Percentiles rank a stretch among this genome's conserved stretches.
phyloP scores from a whole-genome alignment of 2,329 filamentous ascomycete genomes.

The Cladosporium sp. region DNA sequence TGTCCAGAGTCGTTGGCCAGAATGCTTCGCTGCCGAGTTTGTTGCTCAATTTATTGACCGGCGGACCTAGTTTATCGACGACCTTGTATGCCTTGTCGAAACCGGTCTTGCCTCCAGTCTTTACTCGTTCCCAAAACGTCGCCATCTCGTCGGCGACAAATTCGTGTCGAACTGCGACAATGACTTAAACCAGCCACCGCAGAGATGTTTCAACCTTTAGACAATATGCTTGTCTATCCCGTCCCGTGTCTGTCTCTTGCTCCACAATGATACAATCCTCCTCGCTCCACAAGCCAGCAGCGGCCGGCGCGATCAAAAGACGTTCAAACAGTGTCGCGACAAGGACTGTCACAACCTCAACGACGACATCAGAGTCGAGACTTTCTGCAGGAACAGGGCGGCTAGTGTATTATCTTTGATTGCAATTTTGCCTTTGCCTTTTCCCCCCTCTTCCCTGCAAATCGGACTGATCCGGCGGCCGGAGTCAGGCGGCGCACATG shows the following conservation, averaged over 20 bases:
- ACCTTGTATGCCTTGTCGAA: conserved; percentile 73
- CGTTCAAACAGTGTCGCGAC: conserved; percentile 2
- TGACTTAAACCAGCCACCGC: background rate
- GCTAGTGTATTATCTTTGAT: conserved; percentile 9
- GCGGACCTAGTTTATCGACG: conserved; percentile 65
- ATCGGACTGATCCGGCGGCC: conserved; percentile 11
- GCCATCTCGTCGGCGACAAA: conserved; percentile 16
- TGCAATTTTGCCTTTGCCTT: background rate
- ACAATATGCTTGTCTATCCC: background rate
- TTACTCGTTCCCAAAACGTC: conserved; percentile 57
- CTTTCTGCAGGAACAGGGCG: conserved; percentile 11
- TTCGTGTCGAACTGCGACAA: background rate
- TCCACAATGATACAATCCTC: conserved; percentile 5
- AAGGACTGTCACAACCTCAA: background rate
- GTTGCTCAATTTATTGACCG: conserved; percentile 79
- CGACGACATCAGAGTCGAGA: conserved; percentile 13
- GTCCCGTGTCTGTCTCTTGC: background rate
- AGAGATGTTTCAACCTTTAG: background rate
- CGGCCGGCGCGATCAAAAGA: background rate
- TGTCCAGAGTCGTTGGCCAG: conserved; percentile 82
- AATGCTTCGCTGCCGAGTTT: conserved; percentile 80
- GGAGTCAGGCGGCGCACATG: conserved; percentile 15
- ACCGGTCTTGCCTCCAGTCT: conserved; percentile 61
- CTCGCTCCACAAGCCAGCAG: conserved; percentile 10
- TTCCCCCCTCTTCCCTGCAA: background rate